Evolutionary conservation across 352 stramenopile species (phyloP).

Genomic region (Paralagenidium karlingii): DNA sequence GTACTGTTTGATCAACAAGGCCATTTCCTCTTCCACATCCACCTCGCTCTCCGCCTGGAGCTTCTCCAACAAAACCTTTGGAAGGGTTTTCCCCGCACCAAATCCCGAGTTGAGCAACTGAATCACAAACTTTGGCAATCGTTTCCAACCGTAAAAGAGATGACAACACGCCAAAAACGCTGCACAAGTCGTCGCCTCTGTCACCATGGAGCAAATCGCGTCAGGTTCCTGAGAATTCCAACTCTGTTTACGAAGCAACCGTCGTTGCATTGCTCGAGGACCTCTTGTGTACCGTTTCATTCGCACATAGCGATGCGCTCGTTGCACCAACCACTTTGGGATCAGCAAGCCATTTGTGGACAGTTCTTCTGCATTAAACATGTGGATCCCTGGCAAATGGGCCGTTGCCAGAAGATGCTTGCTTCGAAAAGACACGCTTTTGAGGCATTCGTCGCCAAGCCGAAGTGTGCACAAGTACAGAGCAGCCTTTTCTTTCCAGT

Average conservation of each 20-base stretch:
- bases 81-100: conserved; percentile 8
- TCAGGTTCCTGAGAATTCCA: conserved; percentile 45
- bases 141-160: conserved; percentile 61
- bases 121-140: conserved; percentile 50
- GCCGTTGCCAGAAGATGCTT: background rate
- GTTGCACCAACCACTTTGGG: conserved; percentile 55
- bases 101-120: conserved; percentile 27
- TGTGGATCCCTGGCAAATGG: background rate
- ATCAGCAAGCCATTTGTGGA: conserved; percentile 13
- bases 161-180: conserved; percentile 68
- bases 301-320: conserved; percentile 67
- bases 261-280: conserved; percentile 36
- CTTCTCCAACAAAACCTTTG: conserved; percentile 20
- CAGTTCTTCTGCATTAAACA: conserved; percentile 15
- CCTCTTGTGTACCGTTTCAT: conserved; percentile 77
- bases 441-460: conserved; percentile 75
- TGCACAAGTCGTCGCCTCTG: conserved; percentile 62
- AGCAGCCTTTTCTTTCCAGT: conserved; percentile 54
- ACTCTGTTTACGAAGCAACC: conserved; percentile 48
- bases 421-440: conserved; percentile 59
- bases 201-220: conserved; percentile 57
- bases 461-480: conserved; percentile 77
- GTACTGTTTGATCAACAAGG: conserved; percentile 67
- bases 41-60: conserved; percentile 21
- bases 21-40: conserved; percentile 58